These are phyloP conservation scores for Lepiota brunneoincarnata DNA, from an alignment of 768 basidiomycete species.

Conservation along the genomic window DNA sequence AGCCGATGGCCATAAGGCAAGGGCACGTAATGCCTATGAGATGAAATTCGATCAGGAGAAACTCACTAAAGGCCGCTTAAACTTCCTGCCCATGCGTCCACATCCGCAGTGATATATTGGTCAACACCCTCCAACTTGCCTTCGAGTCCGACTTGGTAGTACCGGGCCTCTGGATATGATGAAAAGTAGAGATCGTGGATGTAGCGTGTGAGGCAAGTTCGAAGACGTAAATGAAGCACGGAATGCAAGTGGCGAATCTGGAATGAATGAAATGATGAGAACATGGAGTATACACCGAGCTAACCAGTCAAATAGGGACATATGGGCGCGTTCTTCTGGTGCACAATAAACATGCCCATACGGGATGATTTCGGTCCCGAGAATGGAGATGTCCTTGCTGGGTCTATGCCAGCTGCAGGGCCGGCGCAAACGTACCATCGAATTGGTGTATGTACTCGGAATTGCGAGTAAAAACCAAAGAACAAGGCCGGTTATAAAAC, in stretches of 20 bases:
- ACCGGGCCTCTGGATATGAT: constrained; percentile 64
- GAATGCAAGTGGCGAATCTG: constrained; percentile 89
- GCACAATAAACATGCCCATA: neutral
- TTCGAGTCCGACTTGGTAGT: constrained; percentile 43
- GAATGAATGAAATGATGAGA: neutral
- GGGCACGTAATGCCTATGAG: neutral
- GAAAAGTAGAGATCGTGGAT: constrained; percentile 91
- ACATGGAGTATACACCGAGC: neutral
- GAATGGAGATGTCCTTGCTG: neutral
- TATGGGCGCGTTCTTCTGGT: neutral
- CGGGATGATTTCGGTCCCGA: neutral
- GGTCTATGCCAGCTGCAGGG: neutral
- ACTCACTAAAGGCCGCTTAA: constrained; percentile 86
- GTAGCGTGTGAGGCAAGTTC: constrained; percentile 87
- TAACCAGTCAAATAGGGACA: neutral
- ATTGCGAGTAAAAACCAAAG: constrained; percentile 91
- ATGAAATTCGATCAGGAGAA: neutral
- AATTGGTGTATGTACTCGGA: constrained; percentile 94
- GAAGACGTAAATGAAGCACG: constrained; percentile 76
- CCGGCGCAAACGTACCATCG: constrained; percentile 60
- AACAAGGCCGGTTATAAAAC: constrained; percentile 77
- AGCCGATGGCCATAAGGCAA: too few relatives aligned
- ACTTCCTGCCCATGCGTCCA: constrained; percentile 85
- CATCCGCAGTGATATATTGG: constrained; percentile 92
- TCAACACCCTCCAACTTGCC: constrained; percentile 69